These are phyloP conservation scores for Lunularia cruciata DNA, from an alignment of 225 moss, liverwort and hornwort species.

Conservation along the genomic window DNA sequence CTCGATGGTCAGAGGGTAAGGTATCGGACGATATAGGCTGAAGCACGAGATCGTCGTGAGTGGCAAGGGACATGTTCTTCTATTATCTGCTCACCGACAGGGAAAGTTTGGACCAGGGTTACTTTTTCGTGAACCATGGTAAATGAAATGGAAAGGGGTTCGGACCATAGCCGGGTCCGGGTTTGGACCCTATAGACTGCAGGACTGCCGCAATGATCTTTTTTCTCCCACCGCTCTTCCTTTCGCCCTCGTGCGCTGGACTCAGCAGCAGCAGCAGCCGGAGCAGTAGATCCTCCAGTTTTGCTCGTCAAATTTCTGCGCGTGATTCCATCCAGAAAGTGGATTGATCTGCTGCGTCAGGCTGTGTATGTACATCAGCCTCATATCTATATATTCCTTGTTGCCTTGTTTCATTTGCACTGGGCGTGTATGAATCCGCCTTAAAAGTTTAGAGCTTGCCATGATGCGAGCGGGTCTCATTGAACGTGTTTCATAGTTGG, in stretches of 20 bases:
- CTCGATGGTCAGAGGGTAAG: neutral
- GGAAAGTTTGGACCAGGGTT: neutral
- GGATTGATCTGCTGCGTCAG: conserved; percentile 11
- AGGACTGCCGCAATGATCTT: neutral
- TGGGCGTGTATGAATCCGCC: neutral
- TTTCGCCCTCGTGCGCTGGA: neutral
- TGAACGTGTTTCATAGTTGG: neutral
- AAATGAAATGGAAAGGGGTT: too few species aligned
- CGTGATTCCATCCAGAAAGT: conserved; percentile 16
- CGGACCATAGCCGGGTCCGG: too few species aligned
- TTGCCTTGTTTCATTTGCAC: neutral
- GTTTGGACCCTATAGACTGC: neutral
- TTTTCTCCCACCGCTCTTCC: neutral
- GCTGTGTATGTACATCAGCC: neutral
- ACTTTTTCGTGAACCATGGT: neutral
- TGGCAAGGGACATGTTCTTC: too few species aligned
- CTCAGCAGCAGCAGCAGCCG: neutral
- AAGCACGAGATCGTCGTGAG: conserved; percentile 3
- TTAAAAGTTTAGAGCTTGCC: neutral
- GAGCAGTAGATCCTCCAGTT: neutral
- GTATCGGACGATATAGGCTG: neutral
- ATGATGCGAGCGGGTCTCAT: neutral
- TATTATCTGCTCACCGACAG: neutral
- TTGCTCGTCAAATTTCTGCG: neutral
- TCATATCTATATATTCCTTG: conserved; percentile 4